Base-by-base conservation (phyloP, 805 yeast genomes). In the Monosporozyma unispora region DNA sequence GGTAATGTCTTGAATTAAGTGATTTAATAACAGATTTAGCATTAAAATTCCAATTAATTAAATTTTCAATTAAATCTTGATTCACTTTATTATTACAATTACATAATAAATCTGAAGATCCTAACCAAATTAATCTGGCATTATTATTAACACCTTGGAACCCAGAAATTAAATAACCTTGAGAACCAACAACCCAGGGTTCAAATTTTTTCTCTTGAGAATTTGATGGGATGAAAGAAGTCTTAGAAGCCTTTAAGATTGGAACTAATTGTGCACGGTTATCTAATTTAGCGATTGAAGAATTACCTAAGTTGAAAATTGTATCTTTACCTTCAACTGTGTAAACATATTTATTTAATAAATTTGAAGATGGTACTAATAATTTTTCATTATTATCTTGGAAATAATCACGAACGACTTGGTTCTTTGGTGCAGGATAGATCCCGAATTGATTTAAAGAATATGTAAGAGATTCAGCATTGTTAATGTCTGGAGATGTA, bases 371-470 rank as follows among this genome's bases (percentile, higher is more conserved):
- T 31, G 57, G 49, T 6, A 48, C 53, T 39, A 46, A 45, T 35
- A 48, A 37, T 48, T 44, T 52, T 40, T 37, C 45, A 2, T 48
- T 27, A 14, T 48, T 45, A 25, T 59, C 57, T 50, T 66, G 62
- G 69, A 87, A 87, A 64, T 84, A 82, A 65, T 89, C 96, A 7
- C 74, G 64, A 42, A 84, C 69, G 48, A 71, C 65, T 63, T 78
- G 81, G 46, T 80, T 82, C 61, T 80, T 84, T 51, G 96, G 95
- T 45, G 93, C 77, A 50, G 96, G 86, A 59, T 73, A 78, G 47
- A 93, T 81, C 29, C 96, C 99, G 55, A 90, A 68, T 63, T 90
- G 88, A 59, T 81, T 79, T 55, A 87, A 75, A 58, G 84, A 82
- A 2, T 76, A 70, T 52, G 87, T 79, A 31, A 84, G 68, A 18